Evolutionary conservation across 345 rosid genomes (phyloP), one percentile per base, ranked within the genome.

Genomic region (Salix purpurea): DNA sequence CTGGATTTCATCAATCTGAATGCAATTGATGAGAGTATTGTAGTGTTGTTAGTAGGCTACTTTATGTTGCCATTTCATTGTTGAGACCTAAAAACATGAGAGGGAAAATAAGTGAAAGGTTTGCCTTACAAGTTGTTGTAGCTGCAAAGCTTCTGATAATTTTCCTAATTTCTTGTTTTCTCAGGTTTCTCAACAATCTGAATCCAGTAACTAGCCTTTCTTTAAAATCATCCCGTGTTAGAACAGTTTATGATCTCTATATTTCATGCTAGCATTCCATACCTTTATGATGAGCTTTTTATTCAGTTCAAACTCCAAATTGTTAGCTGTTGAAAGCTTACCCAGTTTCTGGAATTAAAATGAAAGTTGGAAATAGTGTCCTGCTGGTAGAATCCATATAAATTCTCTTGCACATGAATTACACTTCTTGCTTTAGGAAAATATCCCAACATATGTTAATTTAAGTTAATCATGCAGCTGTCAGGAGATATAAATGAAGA

Each of bases 401-500:
- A 23, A 21, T 40, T 23, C 36, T 24, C 24, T 5, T 13, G 39
- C 28, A 2, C 60, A 42, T 64, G 62, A 30, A 8, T 32, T 42
- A 5, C n/a, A 26, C 36, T 24, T 23, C 13, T 65, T 37, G 67
- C 68, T 44, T 4, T 64, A 5, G 19, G 13, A 21, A 50, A 28
- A 32, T 36, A 0, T 30, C 34, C 65, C 40, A 75, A 15, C 40
- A 50, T 32, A 73, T 82, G 23, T 66, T 77, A 60, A 78, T 71
- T 30, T 39, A n/a, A 64, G 44, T 42, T 62, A 67, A 28, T 62
- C 78, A 48, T 80, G 77, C 80, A 94, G 98, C 86, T 94, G 69
- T 91, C 97, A 21, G 98, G 97, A 19, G 97, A 92, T 80, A 87
- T 94, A 83, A 79, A 92, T 19, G 98, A 92, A 81, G 98, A 94